Conservation (phyloP, 2,329 filamentous ascomycete genomes). For the Harringtonia lauricola region DNA sequence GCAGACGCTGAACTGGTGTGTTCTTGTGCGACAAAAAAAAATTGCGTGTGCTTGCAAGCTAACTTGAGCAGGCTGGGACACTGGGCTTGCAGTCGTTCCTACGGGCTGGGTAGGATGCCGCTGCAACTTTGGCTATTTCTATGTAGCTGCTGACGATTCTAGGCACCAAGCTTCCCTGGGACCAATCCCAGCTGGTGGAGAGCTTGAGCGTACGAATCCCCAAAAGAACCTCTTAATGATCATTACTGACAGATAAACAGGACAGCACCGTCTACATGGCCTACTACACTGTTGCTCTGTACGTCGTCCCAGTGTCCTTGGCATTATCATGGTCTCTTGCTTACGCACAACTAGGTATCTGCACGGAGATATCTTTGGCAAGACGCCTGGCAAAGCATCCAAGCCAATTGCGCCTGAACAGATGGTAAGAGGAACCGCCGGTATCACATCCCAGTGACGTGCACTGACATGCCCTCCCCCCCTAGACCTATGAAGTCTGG, state of each 20-base stretch:
- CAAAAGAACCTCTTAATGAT: neutral
- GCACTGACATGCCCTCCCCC: no score
- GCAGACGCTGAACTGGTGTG: constrained; percentile 64
- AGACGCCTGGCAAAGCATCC: constrained; percentile 48
- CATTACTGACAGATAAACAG: no score
- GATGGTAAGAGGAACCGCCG: constrained; percentile 45
- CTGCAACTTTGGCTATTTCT: no score
- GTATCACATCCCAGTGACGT: constrained; percentile 42
- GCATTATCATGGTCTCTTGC: no score
- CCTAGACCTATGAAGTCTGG: constrained; percentile 82
- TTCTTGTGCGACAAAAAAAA: no score
- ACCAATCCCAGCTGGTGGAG: constrained; percentile 82
- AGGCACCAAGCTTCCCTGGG: constrained; percentile 92
- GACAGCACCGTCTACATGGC: constrained; percentile 87
- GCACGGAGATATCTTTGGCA: constrained; percentile 77
- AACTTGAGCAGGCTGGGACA: constrained; percentile 53
- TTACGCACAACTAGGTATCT: constrained; percentile 25
- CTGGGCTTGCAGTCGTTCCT: constrained; percentile 90
- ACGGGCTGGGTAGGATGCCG: constrained; percentile 40
- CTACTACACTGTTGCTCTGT: constrained; percentile 57
- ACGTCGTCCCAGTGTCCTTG: constrained; percentile 8
- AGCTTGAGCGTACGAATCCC: constrained; percentile 51
- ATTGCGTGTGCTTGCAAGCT: no score
- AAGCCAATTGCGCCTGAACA: constrained; percentile 66
- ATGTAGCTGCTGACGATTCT: constrained; percentile 34